Percentiles rank a stretch among this genome's conserved stretches.
Conservation (phyloP, 441 rosid species). For the Flueggea neowawraea region DNA sequence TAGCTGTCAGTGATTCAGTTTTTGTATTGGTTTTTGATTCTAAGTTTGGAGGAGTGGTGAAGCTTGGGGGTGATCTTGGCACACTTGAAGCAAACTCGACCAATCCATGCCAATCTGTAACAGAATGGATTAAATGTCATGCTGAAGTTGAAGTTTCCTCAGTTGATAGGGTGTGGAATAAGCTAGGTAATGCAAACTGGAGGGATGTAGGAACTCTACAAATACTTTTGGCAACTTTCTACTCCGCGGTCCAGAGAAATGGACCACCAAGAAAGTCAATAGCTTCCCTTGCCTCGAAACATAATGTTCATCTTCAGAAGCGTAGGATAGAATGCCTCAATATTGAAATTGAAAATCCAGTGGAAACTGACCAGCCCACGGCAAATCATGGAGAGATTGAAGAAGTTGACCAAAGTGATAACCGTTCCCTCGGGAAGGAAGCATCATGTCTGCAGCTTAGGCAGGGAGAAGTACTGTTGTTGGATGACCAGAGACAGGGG, state of each 20-base stretch:
- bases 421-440: conserved; percentile 23
- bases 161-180: conserved; percentile 58
- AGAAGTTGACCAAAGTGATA: conserved; percentile 33
- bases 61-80: conserved; percentile 52
- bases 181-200: conserved; percentile 67
- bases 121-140: conserved; percentile 53
- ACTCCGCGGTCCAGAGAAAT: conserved; percentile 46
- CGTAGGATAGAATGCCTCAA: conserved; percentile 41
- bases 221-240: conserved; percentile 51
- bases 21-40: conserved; percentile 55
- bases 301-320: conserved; percentile 51
- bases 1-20: conserved; percentile 30
- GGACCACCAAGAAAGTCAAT: conserved; percentile 59
- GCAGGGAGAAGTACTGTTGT: conserved; percentile 38
- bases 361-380: conserved; percentile 26
- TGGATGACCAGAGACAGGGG: conserved; percentile 49
- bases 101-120: conserved; percentile 37
- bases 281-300: conserved; percentile 44
- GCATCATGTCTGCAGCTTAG: conserved; percentile 33
- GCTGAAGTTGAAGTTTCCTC: conserved; percentile 47
- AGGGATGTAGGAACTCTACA: conserved; percentile 60
- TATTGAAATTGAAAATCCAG: conserved; percentile 29
- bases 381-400: conserved; percentile 45
- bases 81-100: conserved; percentile 31
- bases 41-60: conserved; percentile 63